Base-by-base conservation (phyloP, 768 basidiomycete genomes). In the Ephemerocybe angulata region DNA sequence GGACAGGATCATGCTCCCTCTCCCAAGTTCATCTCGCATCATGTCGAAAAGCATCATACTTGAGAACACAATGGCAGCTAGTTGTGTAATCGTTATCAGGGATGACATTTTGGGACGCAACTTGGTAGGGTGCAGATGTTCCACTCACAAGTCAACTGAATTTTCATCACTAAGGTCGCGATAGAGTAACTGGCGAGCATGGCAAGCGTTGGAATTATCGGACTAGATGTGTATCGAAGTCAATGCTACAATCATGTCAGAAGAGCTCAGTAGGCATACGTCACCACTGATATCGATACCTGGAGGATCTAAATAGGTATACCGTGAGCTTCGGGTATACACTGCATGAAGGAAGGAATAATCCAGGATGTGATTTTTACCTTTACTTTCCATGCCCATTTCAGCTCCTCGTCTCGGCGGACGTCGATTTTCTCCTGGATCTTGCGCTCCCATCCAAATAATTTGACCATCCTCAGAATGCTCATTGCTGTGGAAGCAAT, bases 401-500 rank as follows among this genome's bases (percentile, higher is more conserved):
- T 54, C 21, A 90, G 68, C 66, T 92, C 90, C 4, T 77, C 78
- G 40, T 86, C 82, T 55, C 88, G 78, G 60, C 84, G 84, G 41
- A 76, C 75, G 11, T 72, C 68, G 35, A 92, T 71, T 46, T 72
- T 74, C 5, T 76, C 66, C 38, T 76, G 73, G 66, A 87, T 80
- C 44, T 82, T 76, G 51, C 78, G 77, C 74, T 86, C 79, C 79
- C 88, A 81, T 13, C 77, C 88, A 60, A 90, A 89, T 31, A 89
- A 70, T 65, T 90, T 90, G 65, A 87, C 72, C 82, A 88, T 87
- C 17, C 86, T 79, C 17, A 87, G 66, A 17, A 82, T 78, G 52
- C 76, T 78, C 62, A 84, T 72, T 4, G 74, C 84, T 84, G 50
- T 3, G 40, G 35, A 67, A 19, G 24, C 30, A 1, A 30, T 46